Evolutionary conservation across 2,329 filamentous ascomycete species (phyloP).

Genomic region (Endocalyx cinctus): DNA sequence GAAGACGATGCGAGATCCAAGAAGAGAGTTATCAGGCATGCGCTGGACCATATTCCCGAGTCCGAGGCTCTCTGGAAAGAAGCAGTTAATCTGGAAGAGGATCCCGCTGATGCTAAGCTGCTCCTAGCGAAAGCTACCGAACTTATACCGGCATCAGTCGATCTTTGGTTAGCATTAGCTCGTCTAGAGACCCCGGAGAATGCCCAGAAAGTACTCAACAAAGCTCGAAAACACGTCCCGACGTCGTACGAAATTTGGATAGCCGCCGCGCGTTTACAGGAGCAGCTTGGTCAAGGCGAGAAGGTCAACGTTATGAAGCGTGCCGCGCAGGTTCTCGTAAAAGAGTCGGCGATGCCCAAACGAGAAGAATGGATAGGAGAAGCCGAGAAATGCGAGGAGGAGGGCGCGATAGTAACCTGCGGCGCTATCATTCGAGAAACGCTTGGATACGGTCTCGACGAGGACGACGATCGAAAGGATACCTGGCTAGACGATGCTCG

Average conservation of each 20-base stretch:
- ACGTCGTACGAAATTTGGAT: constrained; percentile 97
- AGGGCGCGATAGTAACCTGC: constrained; percentile 82
- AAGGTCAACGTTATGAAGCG: constrained; percentile 93
- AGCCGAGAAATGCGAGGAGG: constrained; percentile 90
- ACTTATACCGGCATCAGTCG: constrained; percentile 87
- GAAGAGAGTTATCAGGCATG: constrained; percentile 88
- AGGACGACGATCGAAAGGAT: constrained; percentile 93
- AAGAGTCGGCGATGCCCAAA: constrained; percentile 93
- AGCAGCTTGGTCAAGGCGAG: constrained; percentile 73
- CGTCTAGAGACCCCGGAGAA: constrained; percentile 85
- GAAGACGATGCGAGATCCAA: constrained; percentile 79
- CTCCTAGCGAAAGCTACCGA: constrained; percentile 93
- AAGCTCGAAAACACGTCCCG: constrained; percentile 86
- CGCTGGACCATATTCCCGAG: constrained; percentile 86
- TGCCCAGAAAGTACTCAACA: constrained; percentile 92
- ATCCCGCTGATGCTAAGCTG: constrained; percentile 79
- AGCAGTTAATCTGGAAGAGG: constrained; percentile 90
- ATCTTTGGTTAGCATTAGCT: constrained; percentile 91
- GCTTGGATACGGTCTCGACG: constrained; percentile 86
- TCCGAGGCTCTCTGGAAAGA: constrained; percentile 98
- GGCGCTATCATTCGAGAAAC: constrained; percentile 88
- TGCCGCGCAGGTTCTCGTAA: constrained; percentile 80
- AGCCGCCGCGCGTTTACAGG: constrained; percentile 83
- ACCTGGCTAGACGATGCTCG: constrained; percentile 95
- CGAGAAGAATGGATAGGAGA: constrained; percentile 96